phyloP scores from a whole-genome alignment of 169 alveolate species.

The Sarcocystis neurona region DNA sequence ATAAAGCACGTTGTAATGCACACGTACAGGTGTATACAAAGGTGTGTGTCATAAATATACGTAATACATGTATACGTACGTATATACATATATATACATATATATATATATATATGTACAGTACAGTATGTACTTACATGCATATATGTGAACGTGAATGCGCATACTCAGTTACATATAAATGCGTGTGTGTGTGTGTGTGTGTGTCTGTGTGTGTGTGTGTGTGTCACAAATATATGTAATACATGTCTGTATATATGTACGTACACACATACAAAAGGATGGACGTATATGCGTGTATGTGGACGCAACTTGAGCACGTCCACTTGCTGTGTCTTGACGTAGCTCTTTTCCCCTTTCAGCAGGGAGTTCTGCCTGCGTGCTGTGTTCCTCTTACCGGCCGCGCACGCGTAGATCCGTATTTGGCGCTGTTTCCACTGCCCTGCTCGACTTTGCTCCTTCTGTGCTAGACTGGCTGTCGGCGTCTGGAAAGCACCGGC shows the following conservation, averaged over 20 bases:
- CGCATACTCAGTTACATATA: background rate
- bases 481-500: background rate
- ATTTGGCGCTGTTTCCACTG: background rate
- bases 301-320: background rate
- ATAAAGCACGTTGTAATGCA: background rate
- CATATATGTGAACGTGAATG: no score
- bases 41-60: background rate
- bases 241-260: no score
- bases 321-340: no score
- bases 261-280: background rate
- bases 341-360: no score
- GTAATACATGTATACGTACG: background rate
- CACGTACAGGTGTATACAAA: background rate
- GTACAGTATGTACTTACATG: no score
- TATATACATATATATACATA: no score
- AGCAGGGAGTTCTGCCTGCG: no score
- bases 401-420: slow-evolving; percentile 12
- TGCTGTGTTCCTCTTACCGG: slow-evolving; percentile 1
- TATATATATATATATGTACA: background rate
- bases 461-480: background rate
- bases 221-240: no score
- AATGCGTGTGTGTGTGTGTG: background rate
- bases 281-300: background rate
- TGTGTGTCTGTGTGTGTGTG: no score
- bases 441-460: background rate